These are phyloP conservation scores for Apostasia shenzhenica DNA, from an alignment of 106 monocot genomes.

Conservation along the genomic window DNA sequence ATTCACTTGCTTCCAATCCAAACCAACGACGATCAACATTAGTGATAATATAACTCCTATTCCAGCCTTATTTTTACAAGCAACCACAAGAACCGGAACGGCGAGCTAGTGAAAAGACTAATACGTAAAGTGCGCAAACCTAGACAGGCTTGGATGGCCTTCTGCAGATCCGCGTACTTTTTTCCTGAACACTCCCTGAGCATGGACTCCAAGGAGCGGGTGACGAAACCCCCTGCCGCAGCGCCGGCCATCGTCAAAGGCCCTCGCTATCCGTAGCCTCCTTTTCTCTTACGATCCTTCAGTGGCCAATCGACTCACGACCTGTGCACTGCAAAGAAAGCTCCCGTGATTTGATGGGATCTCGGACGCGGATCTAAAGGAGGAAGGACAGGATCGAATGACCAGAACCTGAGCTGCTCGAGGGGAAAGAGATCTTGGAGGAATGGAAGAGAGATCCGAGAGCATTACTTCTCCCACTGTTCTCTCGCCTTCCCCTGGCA, in stretches of 20 bases:
- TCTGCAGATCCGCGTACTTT: slow-evolving; percentile 63
- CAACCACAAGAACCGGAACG: not conserved
- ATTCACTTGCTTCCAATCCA: too few relatives aligned
- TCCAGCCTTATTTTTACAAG: not conserved
- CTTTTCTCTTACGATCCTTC: not conserved
- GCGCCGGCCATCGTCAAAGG: slow-evolving; percentile 69
- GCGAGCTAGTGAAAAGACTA: not conserved
- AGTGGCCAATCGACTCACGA: not conserved
- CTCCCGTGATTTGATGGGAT: not conserved
- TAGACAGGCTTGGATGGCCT: slow-evolving; percentile 65
- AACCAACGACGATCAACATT: too few relatives aligned
- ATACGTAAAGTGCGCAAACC: slow-evolving; percentile 28
- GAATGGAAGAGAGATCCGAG: too few relatives aligned
- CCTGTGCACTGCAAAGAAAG: not conserved
- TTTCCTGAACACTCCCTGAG: slow-evolving; percentile 79
- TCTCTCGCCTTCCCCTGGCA: too few relatives aligned
- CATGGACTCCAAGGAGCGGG: slow-evolving; percentile 91
- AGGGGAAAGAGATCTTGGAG: too few relatives aligned
- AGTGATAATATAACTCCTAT: not conserved
- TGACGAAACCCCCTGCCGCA: slow-evolving; percentile 79
- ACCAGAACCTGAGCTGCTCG: too few relatives aligned
- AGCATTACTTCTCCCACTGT: too few relatives aligned
- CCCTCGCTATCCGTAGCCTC: slow-evolving; percentile 11
- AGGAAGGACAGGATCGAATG: not conserved
- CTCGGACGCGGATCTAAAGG: not conserved